Percentiles rank a stretch among this genome's conserved stretches.
Evolutionary conservation across 2,329 filamentous ascomycete species (phyloP).

Genomic region (Uncinocarpus reesii): DNA sequence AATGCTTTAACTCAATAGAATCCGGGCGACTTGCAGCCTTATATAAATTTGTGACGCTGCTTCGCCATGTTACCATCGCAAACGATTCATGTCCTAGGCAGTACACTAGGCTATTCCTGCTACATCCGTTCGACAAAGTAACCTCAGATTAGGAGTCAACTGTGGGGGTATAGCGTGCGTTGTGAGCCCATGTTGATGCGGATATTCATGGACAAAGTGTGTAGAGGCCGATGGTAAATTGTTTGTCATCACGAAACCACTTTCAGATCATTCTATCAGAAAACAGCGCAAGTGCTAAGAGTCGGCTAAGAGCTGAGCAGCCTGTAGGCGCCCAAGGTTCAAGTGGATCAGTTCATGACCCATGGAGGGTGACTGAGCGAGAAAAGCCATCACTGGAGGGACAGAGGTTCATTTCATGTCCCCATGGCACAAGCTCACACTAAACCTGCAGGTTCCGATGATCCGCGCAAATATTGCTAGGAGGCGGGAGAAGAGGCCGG

Average conservation of each 20-base stretch:
- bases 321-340: background rate
- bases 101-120: background rate
- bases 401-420: background rate
- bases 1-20: background rate
- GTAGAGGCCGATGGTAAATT: background rate
- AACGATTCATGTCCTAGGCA: background rate
- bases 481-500: background rate
- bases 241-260: background rate
- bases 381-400: background rate
- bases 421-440: background rate
- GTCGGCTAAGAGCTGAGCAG: background rate
- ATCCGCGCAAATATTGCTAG: no score
- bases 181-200: background rate
- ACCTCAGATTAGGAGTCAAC: background rate
- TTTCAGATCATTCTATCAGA: background rate
- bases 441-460: background rate
- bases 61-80: no score
- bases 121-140: background rate
- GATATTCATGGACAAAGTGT: constrained; percentile 1
- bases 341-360: background rate
- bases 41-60: background rate
- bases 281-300: background rate
- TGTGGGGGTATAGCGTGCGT: background rate
- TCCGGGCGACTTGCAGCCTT: background rate
- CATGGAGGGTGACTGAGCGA: background rate